These are phyloP conservation scores for Wickerhamiella spandovensis DNA, from an alignment of 805 yeast genomes.

Conservation along the genomic window DNA sequence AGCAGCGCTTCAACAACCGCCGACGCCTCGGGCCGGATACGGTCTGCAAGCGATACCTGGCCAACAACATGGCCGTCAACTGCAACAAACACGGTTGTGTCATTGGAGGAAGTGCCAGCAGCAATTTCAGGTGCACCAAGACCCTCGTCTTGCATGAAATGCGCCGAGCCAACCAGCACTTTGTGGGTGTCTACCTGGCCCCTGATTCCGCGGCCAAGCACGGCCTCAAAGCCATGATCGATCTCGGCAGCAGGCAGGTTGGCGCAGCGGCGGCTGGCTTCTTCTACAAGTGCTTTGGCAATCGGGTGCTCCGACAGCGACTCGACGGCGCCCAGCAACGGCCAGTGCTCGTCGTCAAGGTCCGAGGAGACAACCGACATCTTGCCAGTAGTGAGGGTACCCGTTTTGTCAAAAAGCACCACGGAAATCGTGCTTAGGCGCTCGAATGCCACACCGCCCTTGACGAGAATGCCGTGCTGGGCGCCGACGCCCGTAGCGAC, in stretches of 20 bases:
- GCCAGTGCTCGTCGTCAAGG: constrained; percentile 33
- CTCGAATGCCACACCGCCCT: constrained; percentile 86
- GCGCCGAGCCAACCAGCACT: constrained; percentile 42
- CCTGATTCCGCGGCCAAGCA: constrained; percentile 24
- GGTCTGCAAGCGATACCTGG: constrained; percentile 51
- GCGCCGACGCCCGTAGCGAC: constrained; percentile 98
- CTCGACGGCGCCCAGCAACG: constrained; percentile 47
- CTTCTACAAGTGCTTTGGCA: constrained; percentile 48
- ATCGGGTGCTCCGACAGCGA: constrained; percentile 74
- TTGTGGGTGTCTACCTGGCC: constrained; percentile 17
- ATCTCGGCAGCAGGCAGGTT: constrained; percentile 6
- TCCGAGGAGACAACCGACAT: constrained; percentile 36
- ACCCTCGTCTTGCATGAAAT: neutral
- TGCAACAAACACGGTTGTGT: constrained; percentile 43
- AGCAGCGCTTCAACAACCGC: constrained; percentile 45
- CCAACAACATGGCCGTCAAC: constrained; percentile 52
- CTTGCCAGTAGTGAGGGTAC: constrained; percentile 79
- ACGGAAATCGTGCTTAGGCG: constrained; percentile 47
- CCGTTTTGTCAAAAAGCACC: constrained; percentile 87
- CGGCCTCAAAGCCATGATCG: constrained; percentile 15
- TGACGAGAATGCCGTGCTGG: constrained; percentile 70
- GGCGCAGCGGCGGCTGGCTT: neutral
- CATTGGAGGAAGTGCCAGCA: constrained; percentile 13
- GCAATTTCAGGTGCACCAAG: neutral
- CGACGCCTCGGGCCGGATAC: constrained; percentile 50